A percentile compares a stretch with the other conserved stretches of the same genome.
These are phyloP conservation scores for Alternaria tenuissima DNA, from an alignment of 2,329 filamentous ascomycete species.

Conservation along the genomic window DNA sequence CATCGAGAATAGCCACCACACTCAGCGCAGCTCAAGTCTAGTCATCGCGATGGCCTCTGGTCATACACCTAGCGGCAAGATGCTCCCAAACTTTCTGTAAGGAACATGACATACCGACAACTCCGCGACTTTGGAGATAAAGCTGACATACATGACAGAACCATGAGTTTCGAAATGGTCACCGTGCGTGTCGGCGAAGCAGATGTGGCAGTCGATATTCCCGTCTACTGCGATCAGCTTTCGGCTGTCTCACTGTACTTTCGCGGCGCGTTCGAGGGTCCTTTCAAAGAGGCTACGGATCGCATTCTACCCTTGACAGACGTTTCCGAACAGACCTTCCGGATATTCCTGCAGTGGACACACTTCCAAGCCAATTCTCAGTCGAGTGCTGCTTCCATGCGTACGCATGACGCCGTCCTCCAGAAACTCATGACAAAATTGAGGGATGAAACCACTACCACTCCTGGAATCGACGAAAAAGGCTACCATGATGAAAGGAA, in stretches of 20 bases:
- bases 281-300: not conserved
- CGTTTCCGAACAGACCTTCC: not conserved
- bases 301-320: not conserved
- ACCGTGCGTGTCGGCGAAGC: not conserved
- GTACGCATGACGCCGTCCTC: not conserved
- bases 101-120: not conserved
- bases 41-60: not conserved
- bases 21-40: not conserved
- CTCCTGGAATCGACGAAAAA: not conserved
- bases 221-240: not conserved
- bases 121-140: too few relatives aligned
- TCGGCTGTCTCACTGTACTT: not conserved
- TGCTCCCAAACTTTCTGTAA: not conserved
- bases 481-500: too few relatives aligned
- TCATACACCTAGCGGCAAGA: not conserved
- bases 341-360: not conserved
- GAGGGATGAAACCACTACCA: fast-evolving
- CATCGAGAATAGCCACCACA: not conserved
- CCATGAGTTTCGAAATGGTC: not conserved
- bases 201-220: not conserved
- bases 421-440: too few relatives aligned
- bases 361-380: fast-evolving
- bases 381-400: not conserved
- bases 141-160: not conserved
- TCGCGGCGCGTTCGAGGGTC: not conserved